Evolutionary conservation across 2,329 filamentous ascomycete species (phyloP).

Genomic region (Trichoderma lentiforme): DNA sequence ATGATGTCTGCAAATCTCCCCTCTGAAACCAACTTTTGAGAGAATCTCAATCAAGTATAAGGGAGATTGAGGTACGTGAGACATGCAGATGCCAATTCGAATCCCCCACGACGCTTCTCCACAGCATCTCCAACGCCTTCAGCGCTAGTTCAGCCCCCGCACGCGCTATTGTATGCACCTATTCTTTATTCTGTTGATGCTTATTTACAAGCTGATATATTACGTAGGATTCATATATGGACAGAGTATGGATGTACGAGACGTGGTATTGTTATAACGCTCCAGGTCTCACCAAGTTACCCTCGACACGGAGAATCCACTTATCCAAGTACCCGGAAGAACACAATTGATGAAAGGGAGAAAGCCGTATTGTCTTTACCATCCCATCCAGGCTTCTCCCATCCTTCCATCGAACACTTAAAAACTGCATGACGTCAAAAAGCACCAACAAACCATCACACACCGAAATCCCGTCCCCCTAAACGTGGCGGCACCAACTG

Average conservation of each 20-base stretch:
- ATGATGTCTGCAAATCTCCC: neutral
- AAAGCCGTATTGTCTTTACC: neutral
- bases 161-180: neutral
- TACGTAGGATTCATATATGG: neutral
- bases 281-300: neutral
- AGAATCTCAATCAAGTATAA: neutral
- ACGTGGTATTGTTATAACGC: neutral
- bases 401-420: neutral
- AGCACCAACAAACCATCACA: neutral
- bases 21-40: neutral
- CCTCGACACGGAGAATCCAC: neutral
- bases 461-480: neutral
- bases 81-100: neutral
- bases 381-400: neutral
- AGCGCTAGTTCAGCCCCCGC: neutral
- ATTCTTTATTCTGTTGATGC: neutral
- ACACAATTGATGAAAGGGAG: neutral
- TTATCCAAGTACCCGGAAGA: neutral
- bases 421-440: constrained; percentile 1
- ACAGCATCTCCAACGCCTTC: neutral
- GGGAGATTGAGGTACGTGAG: neutral
- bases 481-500: neutral
- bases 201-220: neutral
- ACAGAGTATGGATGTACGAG: neutral
- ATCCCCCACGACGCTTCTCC: neutral